Base-by-base conservation (phyloP, 306 rosid genomes). In the Pterocarpus macrocarpus region DNA sequence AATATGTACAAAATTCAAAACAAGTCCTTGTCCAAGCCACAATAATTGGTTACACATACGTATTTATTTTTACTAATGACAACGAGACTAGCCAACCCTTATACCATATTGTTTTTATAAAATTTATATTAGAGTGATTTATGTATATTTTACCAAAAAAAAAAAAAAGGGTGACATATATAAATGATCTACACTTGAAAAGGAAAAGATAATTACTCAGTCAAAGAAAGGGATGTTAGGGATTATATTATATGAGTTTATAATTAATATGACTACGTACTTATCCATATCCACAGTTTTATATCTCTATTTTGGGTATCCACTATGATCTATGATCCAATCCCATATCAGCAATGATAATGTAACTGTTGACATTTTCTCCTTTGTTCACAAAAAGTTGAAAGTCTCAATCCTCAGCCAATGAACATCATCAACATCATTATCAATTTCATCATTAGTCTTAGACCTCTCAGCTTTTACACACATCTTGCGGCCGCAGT, bases 391-490 rank as follows among this genome's bases (percentile, higher is more conserved):
- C 39, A 5, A 63, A 62, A 53, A 17, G 56, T 72, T 70, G 34
- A 16, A 64, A 77, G 2, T 49, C 34, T 53, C 5, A 61, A 53
- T 81, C 15, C 69, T 67, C 56, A 58, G n/a, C 43, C 15, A 22
- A 57, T 82, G 9, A 61, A 61, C 41, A 50, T 53, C 43, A 76
- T 4, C 47, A 77, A 43, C 69, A 78, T 72, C 83, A 58, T 57
- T 56, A 6, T 81, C 80, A 65, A 55, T 78, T 71, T 38, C 83
- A 83, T 73, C 72, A 73, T 83, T 83, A n/a, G 41, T 64, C 71
- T 44, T 9, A 71, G 2, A n/a, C 79, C 53, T 11, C 66, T 53
- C 32, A 64, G 66, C 82, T 77, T 53, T 47, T 33, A 39, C 22
- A 33, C 22, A 56, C 16, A 17, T 56, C 55, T 41, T 75, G 17